A percentile compares a stretch with the other conserved stretches of the same genome.
Conservation (phyloP, 1,284 basidiomycete species). For the Puccinia hordei region DNA sequence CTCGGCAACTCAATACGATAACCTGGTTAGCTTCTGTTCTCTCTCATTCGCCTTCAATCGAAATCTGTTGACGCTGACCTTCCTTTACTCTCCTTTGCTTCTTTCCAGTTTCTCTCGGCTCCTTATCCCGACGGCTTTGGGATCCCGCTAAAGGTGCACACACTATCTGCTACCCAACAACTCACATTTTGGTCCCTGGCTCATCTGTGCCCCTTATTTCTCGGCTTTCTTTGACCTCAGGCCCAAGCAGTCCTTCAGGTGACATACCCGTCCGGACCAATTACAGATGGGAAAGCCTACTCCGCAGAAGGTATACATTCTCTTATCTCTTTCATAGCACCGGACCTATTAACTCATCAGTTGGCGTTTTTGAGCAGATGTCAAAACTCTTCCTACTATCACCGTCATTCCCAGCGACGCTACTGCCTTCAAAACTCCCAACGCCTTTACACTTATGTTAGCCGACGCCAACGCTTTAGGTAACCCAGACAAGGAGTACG, state of each 20-base stretch:
- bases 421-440: constrained; percentile 16
- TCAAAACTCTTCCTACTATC: constrained; percentile 20
- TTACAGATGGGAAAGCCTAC: constrained; percentile 11
- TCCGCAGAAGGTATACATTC: not conserved
- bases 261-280: not conserved
- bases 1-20: too few species aligned
- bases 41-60: too few species aligned
- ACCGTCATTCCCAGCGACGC: not conserved
- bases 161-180: not conserved
- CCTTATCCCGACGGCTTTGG: constrained; percentile 41
- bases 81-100: not conserved
- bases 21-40: too few species aligned
- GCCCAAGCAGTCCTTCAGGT: constrained; percentile 31
- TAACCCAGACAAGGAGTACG: constrained; percentile 31
- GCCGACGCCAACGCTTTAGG: constrained; percentile 34
- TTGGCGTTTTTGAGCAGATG: too few species aligned
- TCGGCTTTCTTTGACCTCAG: not conserved
- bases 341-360: too few species aligned
- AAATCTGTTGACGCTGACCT: too few species aligned
- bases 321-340: not conserved
- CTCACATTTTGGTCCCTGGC: too few species aligned
- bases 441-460: constrained; percentile 30
- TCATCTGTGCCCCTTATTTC: not conserved
- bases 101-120: constrained; percentile 20
- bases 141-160: constrained; percentile 23